phyloP scores from a whole-genome alignment of 2,329 filamentous ascomycete genomes.

The Blastomyces parvus region DNA sequence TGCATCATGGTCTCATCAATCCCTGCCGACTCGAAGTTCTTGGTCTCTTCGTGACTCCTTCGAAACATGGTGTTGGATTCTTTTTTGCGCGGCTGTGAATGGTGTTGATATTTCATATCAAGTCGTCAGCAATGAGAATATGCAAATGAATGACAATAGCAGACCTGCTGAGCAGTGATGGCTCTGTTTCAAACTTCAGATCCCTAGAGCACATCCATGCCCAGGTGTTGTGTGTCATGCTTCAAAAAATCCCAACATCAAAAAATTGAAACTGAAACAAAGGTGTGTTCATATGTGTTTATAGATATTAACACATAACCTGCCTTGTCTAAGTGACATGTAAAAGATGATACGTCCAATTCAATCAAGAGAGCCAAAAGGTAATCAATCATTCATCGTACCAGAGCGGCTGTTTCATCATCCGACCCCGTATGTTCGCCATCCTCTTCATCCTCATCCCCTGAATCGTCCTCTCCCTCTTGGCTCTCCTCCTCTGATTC shows the following conservation, averaged over 20 bases:
- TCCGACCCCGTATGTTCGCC: conserved; percentile 29
- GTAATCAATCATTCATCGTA: not conserved
- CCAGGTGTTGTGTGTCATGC: too few relatives aligned
- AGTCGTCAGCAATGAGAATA: too few relatives aligned
- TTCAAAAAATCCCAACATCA: not conserved
- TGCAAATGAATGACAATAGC: too few relatives aligned
- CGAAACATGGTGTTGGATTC: too few relatives aligned
- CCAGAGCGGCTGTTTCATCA: conserved; percentile 26
- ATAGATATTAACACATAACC: not conserved
- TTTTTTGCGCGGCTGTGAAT: too few relatives aligned
- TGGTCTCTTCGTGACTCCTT: too few relatives aligned
- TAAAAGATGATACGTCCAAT: not conserved
- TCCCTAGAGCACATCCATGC: too few relatives aligned
- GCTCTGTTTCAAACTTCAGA: too few relatives aligned
- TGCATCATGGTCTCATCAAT: too few relatives aligned
- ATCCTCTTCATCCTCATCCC: conserved; percentile 38
- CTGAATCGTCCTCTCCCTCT: conserved; percentile 28
- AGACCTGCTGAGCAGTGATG: too few relatives aligned
- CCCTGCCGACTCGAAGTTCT: too few relatives aligned
- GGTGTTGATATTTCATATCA: too few relatives aligned
- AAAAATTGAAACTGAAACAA: not conserved
- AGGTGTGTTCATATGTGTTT: not conserved
- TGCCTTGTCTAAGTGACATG: not conserved
- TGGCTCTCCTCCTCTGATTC: conserved; percentile 17
- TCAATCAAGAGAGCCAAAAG: not conserved